Percentiles rank a stretch among this genome's conserved stretches.
phyloP scores from a whole-genome alignment of 129 eudicot genomes.

The Kitagawia praeruptora region DNA sequence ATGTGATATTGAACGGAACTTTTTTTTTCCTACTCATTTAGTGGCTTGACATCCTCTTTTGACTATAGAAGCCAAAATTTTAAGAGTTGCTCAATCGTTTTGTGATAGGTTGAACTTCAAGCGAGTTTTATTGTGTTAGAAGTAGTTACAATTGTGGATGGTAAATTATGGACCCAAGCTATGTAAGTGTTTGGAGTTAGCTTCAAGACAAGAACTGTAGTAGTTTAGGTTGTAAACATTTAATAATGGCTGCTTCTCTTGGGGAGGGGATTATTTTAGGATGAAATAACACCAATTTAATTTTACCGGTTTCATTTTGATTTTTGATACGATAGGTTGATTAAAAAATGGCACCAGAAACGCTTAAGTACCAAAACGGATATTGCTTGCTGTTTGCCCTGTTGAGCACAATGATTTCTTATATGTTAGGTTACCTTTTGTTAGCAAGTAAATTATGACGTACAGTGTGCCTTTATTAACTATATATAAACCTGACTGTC shows the following conservation, averaged over 20 bases:
- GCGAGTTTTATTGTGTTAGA: neutral
- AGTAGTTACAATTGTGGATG: neutral
- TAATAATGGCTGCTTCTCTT: neutral
- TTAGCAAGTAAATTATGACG: neutral
- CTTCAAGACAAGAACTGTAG: neutral
- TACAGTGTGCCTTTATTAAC: neutral
- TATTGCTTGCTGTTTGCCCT: neutral
- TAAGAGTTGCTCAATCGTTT: neutral
- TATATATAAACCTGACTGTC: neutral
- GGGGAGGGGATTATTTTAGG: neutral
- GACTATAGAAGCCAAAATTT: neutral
- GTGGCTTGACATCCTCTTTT: neutral
- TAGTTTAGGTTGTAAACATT: neutral
- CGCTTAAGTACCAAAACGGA: neutral
- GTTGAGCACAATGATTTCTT: neutral
- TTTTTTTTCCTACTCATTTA: neutral
- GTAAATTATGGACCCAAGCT: neutral
- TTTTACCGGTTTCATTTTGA: neutral
- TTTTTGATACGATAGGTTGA: neutral
- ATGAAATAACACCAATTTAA: neutral
- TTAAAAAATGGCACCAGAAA: neutral
- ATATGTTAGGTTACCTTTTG: neutral
- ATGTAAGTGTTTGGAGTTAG: neutral
- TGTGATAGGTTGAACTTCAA: neutral
- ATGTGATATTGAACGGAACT: neutral